Percentiles rank a stretch among this genome's conserved stretches.
Evolutionary conservation across 2,329 filamentous ascomycete genomes (phyloP).

Genomic region (Trichoderma lentiforme): DNA sequence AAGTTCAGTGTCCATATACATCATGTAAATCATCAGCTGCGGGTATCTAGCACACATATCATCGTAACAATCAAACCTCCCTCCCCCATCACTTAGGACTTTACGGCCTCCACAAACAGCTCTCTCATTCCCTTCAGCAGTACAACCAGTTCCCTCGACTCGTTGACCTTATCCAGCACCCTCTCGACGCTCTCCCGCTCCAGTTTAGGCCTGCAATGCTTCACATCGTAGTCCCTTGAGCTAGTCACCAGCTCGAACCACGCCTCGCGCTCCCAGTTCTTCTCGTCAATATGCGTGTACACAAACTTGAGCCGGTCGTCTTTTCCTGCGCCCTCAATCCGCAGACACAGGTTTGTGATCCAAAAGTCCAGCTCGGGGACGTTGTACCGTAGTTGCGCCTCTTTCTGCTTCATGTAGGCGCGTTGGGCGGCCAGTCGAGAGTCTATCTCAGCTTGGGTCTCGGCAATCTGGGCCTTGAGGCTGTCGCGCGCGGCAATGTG

Average conservation of each 20-base stretch:
- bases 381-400: slow-evolving; percentile 83
- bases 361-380: slow-evolving; percentile 93
- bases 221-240: slow-evolving; percentile 79
- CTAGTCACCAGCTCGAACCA: slow-evolving; percentile 90
- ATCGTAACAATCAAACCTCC: neutral
- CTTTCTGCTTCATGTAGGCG: slow-evolving; percentile 69
- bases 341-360: slow-evolving; percentile 83
- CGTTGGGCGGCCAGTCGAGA: slow-evolving; percentile 67
- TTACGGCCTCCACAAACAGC: slow-evolving; percentile 68
- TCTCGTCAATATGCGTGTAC: slow-evolving; percentile 82
- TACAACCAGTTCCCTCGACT: slow-evolving; percentile 67
- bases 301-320: slow-evolving; percentile 87
- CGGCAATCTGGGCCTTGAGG: slow-evolving; percentile 59
- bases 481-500: slow-evolving; percentile 56
- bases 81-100: slow-evolving; percentile 36
- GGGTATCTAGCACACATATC: slow-evolving; percentile 7
- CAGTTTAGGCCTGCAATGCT: slow-evolving; percentile 76
- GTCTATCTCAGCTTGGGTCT: slow-evolving; percentile 68
- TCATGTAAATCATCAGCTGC: neutral
- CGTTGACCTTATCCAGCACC: slow-evolving; percentile 76
- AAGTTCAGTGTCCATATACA: neutral
- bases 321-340: slow-evolving; percentile 83
- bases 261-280: slow-evolving; percentile 82
- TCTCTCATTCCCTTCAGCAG: slow-evolving; percentile 81
- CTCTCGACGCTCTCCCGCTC: slow-evolving; percentile 73